Base-by-base conservation (phyloP, 148 eudicot genomes). In the Oxyria digyna region DNA sequence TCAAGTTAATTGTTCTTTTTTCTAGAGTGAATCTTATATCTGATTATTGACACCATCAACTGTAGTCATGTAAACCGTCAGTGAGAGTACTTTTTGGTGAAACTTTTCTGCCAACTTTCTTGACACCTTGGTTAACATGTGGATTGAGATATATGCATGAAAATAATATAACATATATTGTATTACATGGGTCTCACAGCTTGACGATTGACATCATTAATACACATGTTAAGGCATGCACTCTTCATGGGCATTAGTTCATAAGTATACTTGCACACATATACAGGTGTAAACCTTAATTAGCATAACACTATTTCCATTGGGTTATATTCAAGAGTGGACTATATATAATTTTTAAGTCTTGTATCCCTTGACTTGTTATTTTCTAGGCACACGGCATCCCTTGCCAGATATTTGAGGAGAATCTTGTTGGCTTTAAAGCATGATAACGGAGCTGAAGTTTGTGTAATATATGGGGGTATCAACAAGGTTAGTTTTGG, bases 381-480 rank as follows among this genome's bases (percentile, higher is more conserved):
- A 43, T 73, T 76, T 52, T 75, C 32, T 71, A 94, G 98, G 87
- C 98, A 94, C 73, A 82, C 87, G 23, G 62, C 82, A 35, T 85
- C 97, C 33, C 92, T 94, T 29, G 84, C 95, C 29, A 75, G 81
- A 66, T 90, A 90, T 74, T 67, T 85, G 72, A 83, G 87, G 85
- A 78, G 73, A 68, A 69, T 32, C 67, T 87, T 94, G 41, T 75
- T 77, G 71, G 74, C 78, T 46, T 72, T 94, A 70, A 86, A 80
- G 80, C 97, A 90, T 85, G 87, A 69, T 69, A 85, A 85, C 84
- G 98, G 96, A 71, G 63, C 59, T 31, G 66, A 68, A 78, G 85
- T 75, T 67, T 87, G 96, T 76, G 80, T 73, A 69, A 26, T 94
- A 15, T 94, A 94, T 86, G 97, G 92, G 46, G 41, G 75, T 12